phyloP scores from a whole-genome alignment of 2,329 filamentous ascomycete genomes.

The Sclerotinia subarctica region DNA sequence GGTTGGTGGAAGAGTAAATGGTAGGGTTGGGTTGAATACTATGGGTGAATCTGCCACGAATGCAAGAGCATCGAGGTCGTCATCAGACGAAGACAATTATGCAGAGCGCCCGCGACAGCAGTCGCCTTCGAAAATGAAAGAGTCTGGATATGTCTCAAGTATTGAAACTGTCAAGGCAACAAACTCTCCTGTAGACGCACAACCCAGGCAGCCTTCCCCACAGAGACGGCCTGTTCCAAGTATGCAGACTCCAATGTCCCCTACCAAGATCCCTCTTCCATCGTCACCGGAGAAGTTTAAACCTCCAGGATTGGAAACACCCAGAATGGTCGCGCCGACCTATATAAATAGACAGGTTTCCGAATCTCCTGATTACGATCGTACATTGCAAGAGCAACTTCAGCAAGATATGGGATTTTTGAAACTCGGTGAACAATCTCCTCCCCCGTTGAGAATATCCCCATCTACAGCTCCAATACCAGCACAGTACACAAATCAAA shows the following conservation, averaged over 20 bases:
- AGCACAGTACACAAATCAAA: conserved; percentile 29
- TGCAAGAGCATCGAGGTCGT: conserved; percentile 57
- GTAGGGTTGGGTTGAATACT: conserved; percentile 60
- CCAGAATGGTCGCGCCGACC: conserved; percentile 48
- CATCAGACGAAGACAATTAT: conserved; percentile 51
- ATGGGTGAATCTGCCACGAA: conserved; percentile 84
- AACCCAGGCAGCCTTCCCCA: conserved; percentile 57
- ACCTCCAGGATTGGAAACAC: conserved; percentile 45
- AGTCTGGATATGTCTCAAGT: conserved; percentile 39
- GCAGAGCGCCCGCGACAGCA: conserved; percentile 50
- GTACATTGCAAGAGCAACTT: conserved; percentile 59
- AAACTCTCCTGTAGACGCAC: conserved; percentile 44
- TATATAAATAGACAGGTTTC: conserved; percentile 43
- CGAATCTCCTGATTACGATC: conserved; percentile 59
- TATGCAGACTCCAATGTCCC: conserved; percentile 43
- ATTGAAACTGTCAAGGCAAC: conserved; percentile 53
- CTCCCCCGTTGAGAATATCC: conserved; percentile 28
- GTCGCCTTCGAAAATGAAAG: conserved; percentile 52
- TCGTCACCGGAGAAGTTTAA: conserved; percentile 52
- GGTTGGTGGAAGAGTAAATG: conserved; percentile 61
- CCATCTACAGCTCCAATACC: conserved; percentile 24
- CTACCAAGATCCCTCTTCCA: conserved; percentile 59
- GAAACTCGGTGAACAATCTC: conserved; percentile 44
- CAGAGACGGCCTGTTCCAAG: conserved; percentile 53
- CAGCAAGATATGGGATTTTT: conserved; percentile 59